Evolutionary conservation across 331 rosid genomes (phyloP).

Genomic region (Acacia pycnantha): DNA sequence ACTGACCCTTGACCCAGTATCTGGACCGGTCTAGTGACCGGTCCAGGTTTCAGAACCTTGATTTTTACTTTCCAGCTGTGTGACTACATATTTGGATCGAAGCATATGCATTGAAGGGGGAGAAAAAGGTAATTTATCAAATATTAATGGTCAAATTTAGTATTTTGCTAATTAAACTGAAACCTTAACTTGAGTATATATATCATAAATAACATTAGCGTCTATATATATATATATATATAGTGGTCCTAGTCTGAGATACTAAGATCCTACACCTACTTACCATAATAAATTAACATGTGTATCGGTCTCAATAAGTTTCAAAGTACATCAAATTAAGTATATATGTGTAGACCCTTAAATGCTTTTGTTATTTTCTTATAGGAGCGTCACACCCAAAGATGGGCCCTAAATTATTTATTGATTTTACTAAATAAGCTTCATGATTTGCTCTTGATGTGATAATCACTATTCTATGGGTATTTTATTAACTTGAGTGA

Average conservation of each 20-base stretch:
- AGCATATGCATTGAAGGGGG: neutral
- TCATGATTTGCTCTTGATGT: neutral
- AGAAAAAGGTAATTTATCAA: neutral
- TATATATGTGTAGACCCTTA: neutral
- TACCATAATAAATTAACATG: slow-evolving; percentile 22
- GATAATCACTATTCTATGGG: neutral
- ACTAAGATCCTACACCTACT: slow-evolving; percentile 20
- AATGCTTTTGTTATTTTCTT: neutral
- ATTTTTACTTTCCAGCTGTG: too few relatives aligned
- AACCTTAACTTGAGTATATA: neutral
- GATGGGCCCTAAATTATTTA: neutral
- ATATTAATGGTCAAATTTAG: neutral
- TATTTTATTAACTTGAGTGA: neutral
- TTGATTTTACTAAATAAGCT: neutral
- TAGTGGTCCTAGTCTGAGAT: neutral
- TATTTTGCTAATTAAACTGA: neutral
- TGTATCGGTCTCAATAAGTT: slow-evolving; percentile 17
- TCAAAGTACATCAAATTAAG: neutral
- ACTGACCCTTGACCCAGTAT: too few relatives aligned
- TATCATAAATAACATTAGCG: neutral
- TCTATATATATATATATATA: neutral
- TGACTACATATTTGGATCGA: neutral
- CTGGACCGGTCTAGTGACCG: too few relatives aligned
- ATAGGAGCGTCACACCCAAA: neutral
- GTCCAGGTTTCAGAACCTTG: too few relatives aligned